These are phyloP conservation scores for Nakataea oryzae DNA, from an alignment of 2,329 filamentous ascomycete genomes.

Conservation along the genomic window DNA sequence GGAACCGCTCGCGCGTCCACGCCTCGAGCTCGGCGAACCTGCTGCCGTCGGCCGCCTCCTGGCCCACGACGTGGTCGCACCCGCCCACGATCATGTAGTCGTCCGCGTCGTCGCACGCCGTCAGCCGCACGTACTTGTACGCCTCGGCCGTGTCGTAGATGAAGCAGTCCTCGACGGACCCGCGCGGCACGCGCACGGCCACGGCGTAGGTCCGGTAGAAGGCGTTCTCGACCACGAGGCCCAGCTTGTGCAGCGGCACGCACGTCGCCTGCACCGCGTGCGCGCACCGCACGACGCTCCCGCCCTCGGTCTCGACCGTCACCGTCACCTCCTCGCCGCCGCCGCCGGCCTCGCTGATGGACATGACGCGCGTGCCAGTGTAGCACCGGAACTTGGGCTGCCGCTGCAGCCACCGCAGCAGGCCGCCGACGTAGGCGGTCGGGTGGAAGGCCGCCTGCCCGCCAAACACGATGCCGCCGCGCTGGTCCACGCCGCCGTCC, in stretches of 20 bases:
- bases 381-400: slow-evolving; percentile 43
- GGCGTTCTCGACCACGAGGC: slow-evolving; percentile 39
- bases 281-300: slow-evolving; percentile 33
- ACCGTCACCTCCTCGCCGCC: slow-evolving; percentile 33
- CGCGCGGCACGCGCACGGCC: slow-evolving; percentile 41
- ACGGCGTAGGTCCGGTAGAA: slow-evolving; percentile 46
- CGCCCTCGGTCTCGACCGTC: slow-evolving; percentile 31
- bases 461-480: slow-evolving; percentile 33
- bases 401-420: slow-evolving; percentile 37
- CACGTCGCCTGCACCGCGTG: slow-evolving; percentile 43
- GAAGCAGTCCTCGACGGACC: slow-evolving; percentile 39
- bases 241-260: slow-evolving; percentile 44
- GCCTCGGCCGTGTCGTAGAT: slow-evolving; percentile 42
- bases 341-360: slow-evolving; percentile 36
- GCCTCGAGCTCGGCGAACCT: slow-evolving; percentile 39
- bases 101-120: slow-evolving; percentile 37
- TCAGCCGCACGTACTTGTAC: slow-evolving; percentile 46
- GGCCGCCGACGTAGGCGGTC: slow-evolving; percentile 41
- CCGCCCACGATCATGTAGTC: slow-evolving; percentile 47
- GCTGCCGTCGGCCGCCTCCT: slow-evolving; percentile 30
- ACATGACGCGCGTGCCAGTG: slow-evolving; percentile 36
- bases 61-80: slow-evolving; percentile 48
- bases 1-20: slow-evolving; percentile 43
- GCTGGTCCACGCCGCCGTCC: slow-evolving; percentile 38
- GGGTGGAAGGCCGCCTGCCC: slow-evolving; percentile 46